A percentile compares a stretch with the other conserved stretches of the same genome.
phyloP scores from a whole-genome alignment of 257 asterid species.

The Solanum sitiens region DNA sequence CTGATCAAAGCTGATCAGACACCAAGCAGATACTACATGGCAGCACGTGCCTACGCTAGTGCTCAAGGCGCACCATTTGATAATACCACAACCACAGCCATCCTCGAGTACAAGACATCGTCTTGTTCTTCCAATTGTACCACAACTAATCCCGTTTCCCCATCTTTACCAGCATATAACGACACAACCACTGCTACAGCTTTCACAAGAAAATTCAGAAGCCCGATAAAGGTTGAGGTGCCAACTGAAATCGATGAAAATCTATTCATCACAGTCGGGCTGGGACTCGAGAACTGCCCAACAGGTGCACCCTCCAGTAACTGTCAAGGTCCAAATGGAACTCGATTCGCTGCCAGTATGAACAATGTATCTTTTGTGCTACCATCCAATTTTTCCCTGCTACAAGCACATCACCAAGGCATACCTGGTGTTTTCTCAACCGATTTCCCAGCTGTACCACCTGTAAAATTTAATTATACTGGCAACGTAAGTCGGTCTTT shows the following conservation, averaged over 20 bases:
- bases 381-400: slow-evolving; percentile 60
- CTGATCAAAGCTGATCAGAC: slow-evolving; percentile 59
- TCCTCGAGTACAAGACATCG: slow-evolving; percentile 47
- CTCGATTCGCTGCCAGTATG: slow-evolving; percentile 86
- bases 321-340: slow-evolving; percentile 89
- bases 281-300: slow-evolving; percentile 64
- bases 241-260: slow-evolving; percentile 61
- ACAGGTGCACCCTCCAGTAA: slow-evolving; percentile 20
- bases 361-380: slow-evolving; percentile 75
- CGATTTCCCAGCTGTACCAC: slow-evolving; percentile 66
- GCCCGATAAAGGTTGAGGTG: slow-evolving; percentile 38
- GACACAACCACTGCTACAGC: slow-evolving; percentile 68
- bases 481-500: slow-evolving; percentile 71
- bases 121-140: slow-evolving; percentile 33
- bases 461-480: slow-evolving; percentile 54
- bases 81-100: slow-evolving; percentile 88
- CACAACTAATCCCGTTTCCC: slow-evolving; percentile 27
- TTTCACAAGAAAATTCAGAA: slow-evolving; percentile 52
- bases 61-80: slow-evolving; percentile 79
- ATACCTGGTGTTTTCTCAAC: slow-evolving; percentile 69
- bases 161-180: slow-evolving; percentile 58
- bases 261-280: slow-evolving; percentile 57
- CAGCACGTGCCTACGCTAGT: slow-evolving; percentile 82
- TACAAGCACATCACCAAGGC: slow-evolving; percentile 65
- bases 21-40: slow-evolving; percentile 58